Base-by-base conservation (phyloP, 176 grass and related monocot species). In the Chrysopogon serrulatus region DNA sequence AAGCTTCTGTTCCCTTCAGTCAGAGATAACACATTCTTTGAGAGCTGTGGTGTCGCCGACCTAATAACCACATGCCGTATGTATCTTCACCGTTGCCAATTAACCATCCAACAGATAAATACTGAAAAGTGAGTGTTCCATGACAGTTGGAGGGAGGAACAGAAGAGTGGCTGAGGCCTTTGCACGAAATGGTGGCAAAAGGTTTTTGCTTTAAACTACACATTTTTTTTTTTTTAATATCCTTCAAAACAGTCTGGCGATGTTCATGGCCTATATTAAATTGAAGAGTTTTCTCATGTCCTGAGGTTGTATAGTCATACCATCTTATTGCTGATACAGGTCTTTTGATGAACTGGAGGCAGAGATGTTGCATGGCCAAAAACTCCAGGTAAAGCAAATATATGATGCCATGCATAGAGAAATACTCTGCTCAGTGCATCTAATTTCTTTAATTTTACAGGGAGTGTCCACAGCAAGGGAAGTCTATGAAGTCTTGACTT, bases 1-100 rank as follows among this genome's bases (percentile, higher is more conserved):
- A 93, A 98, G 70, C 74, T 98, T 76, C 60, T 98, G 68, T 98
- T 92, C 61, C 87, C 96, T 87, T 93, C 96, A 30, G 93, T 98
- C 70, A 88, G 79, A 84, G 93, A 95, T 56, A 98, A 84, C 89
- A 98, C 96, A 31, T 98, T 98, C 88, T 95, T 98, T 78, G 96
- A 98, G 83, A 95, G 96, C 66, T 98, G 93, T n/a, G 93, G 96
- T 69, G 92, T 98, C 47, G 96, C 91, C 70, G 96, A 98, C 83
- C 82, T 98, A 24, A 93, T 98, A 87, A 91, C 96, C 28, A 93
- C 96, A 65, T 98, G 96, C 13, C 84, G 96, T 98, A 98, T 10
- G 93, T 92, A 84, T 86, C 47, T 89, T 63, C 3, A 8, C 64
- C 77, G 48, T 88, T 68, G 14, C 74, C 37, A 79, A 18, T 68